phyloP scores from a whole-genome alignment of 768 basidiomycete species.

The Kwoniella sp. region DNA sequence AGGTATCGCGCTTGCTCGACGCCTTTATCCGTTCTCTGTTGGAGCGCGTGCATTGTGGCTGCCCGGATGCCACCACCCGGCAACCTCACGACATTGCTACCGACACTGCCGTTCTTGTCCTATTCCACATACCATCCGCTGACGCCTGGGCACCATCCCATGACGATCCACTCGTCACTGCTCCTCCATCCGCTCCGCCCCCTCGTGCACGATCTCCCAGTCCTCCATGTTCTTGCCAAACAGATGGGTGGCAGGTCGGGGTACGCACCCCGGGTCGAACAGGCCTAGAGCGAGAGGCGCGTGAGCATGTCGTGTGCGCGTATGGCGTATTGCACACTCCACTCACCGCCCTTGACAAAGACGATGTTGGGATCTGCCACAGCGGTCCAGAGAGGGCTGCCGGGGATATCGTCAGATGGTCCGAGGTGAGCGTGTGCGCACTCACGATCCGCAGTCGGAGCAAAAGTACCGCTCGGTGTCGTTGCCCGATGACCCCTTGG shows the following conservation, averaged over 20 bases:
- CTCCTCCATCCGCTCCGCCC: slow-evolving; percentile 1
- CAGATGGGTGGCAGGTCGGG: slow-evolving; percentile 3
- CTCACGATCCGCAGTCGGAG: slow-evolving; percentile 13
- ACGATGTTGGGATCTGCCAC: slow-evolving; percentile 8
- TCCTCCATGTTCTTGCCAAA: slow-evolving; percentile 17
- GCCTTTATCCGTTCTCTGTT: no score
- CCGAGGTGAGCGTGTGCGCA: no score
- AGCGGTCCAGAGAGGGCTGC: slow-evolving; percentile 6
- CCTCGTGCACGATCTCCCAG: slow-evolving; percentile 13
- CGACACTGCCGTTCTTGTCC: background rate
- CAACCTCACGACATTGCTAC: no score
- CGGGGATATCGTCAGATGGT: no score
- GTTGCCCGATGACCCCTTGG: slow-evolving; percentile 3
- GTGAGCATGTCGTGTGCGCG: background rate
- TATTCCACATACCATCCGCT: background rate
- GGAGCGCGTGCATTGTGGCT: no score
- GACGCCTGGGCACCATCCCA: no score
- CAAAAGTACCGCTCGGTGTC: slow-evolving; percentile 7
- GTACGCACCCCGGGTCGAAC: slow-evolving; percentile 5
- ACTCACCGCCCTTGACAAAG: slow-evolving; percentile 16
- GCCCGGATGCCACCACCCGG: no score
- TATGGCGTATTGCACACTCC: background rate
- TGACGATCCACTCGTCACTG: no score
- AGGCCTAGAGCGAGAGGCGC: background rate
- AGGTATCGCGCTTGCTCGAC: no score